A percentile compares a stretch with the other conserved stretches of the same genome.
phyloP scores from a whole-genome alignment of 192 early-diverging fungal species.

The Dimargaris cristalligena region DNA sequence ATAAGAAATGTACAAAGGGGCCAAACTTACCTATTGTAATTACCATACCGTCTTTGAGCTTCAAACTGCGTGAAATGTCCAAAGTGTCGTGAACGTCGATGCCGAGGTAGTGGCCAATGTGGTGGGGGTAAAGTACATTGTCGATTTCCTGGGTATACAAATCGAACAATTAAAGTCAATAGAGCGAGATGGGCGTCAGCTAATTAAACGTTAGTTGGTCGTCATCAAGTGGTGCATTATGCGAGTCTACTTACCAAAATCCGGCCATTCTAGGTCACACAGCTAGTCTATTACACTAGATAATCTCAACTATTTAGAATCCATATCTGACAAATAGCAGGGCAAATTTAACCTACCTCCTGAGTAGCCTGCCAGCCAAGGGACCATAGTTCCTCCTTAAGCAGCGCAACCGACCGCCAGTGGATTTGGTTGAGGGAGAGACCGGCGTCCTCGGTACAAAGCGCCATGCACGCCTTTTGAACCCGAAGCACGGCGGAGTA shows the following conservation, averaged over 20 bases:
- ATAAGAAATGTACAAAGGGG: no score
- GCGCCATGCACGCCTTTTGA: constrained; percentile 70
- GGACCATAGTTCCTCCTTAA: constrained; percentile 49
- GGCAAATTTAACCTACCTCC: no score
- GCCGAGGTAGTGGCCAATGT: constrained; percentile 87
- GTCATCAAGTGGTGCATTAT: no score
- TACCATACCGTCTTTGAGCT: constrained; percentile 65
- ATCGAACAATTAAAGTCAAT: no score
- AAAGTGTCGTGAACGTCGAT: constrained; percentile 88
- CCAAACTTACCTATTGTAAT: constrained; percentile 57
- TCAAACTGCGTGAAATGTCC: constrained; percentile 49
- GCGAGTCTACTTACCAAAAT: no score
- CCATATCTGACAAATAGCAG: no score
- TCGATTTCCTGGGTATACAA: constrained; percentile 73
- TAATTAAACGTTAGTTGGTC: no score
- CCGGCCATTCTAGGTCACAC: no score
- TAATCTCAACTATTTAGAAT: no score
- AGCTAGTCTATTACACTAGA: no score
- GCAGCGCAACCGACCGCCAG: constrained; percentile 42
- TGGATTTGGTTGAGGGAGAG: constrained; percentile 73
- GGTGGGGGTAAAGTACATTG: constrained; percentile 72
- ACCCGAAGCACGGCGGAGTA: constrained; percentile 72
- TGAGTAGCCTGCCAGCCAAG: constrained; percentile 47
- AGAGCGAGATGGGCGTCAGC: no score
- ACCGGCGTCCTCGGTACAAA: constrained; percentile 23